Conservation (phyloP, 768 basidiomycete species). For the Lactifluus rugatus region DNA sequence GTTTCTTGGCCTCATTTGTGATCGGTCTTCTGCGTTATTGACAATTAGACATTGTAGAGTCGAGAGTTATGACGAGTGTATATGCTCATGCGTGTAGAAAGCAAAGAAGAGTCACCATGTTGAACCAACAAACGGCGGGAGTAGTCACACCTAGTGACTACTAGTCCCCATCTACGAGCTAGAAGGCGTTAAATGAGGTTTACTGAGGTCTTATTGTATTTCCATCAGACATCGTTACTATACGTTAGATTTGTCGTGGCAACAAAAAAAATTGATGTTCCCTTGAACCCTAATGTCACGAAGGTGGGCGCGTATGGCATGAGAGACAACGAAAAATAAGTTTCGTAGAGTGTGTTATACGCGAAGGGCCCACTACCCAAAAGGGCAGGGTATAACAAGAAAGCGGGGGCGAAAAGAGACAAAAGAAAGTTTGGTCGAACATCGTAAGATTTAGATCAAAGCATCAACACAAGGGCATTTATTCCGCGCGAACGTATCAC, state of each 20-base stretch:
- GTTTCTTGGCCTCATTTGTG: no score
- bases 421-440: not conserved
- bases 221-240: constrained; percentile 13
- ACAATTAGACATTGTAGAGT: no score
- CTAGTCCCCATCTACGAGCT: no score
- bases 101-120: no score
- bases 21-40: no score
- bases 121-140: no score
- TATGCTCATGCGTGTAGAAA: no score
- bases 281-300: constrained; percentile 9
- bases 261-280: constrained; percentile 7
- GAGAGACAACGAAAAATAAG: not conserved
- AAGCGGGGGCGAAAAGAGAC: not conserved
- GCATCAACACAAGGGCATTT: not conserved
- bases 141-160: no score
- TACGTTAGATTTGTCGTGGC: constrained; percentile 14
- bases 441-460: constrained; percentile 2
- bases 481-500: not conserved
- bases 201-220: no score
- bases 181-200: no score
- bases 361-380: not conserved
- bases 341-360: not conserved
- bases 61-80: no score
- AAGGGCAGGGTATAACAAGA: not conserved
- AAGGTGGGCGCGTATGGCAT: constrained; percentile 5